Evolutionary conservation across 2,329 filamentous ascomycete genomes (phyloP).

Genomic region (Lasiodiplodia hormozganensis): DNA sequence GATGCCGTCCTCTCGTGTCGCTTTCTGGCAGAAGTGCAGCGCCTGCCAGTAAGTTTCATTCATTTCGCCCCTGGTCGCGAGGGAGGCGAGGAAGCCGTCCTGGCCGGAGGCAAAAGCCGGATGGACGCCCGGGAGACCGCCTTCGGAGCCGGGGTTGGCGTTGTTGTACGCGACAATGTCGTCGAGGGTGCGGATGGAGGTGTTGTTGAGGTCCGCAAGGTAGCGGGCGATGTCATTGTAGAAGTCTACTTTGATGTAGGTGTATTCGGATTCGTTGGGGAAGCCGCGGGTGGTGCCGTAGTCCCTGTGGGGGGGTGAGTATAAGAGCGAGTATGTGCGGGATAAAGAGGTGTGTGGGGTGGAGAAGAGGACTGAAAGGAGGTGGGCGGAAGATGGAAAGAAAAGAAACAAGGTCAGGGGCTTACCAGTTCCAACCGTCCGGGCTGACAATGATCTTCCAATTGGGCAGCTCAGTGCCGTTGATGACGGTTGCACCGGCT

Average conservation of each 20-base stretch:
- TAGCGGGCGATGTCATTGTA: conserved; percentile 72
- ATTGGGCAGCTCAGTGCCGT: conserved; percentile 72
- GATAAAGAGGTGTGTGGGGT: too few species aligned
- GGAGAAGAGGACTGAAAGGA: too few species aligned
- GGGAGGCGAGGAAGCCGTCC: conserved; percentile 71
- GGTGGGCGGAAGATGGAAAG: too few species aligned
- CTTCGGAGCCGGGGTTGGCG: conserved; percentile 70
- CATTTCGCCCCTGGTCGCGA: conserved; percentile 65
- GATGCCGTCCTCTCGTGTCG: conserved; percentile 70
- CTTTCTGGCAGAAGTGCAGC: conserved; percentile 65
- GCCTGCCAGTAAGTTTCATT: conserved; percentile 73
- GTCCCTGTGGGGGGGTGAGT: conserved; percentile 54
- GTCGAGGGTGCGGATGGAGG: conserved; percentile 33
- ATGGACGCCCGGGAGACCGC: conserved; percentile 64
- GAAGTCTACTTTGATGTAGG: conserved; percentile 74
- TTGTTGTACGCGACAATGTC: conserved; percentile 48
- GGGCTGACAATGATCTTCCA: conserved; percentile 68
- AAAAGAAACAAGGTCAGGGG: too few species aligned
- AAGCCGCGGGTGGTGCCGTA: conserved; percentile 67
- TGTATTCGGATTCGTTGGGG: conserved; percentile 77
- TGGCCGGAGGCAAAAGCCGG: conserved; percentile 75
- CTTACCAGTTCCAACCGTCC: conserved; percentile 69
- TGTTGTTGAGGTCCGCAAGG: conserved; percentile 66
- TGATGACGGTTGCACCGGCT: conserved; percentile 72
- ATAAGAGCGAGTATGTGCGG: too few species aligned